Conservation (phyloP, 192 early-diverging fungal species). For the Umbelopsis sp. region DNA sequence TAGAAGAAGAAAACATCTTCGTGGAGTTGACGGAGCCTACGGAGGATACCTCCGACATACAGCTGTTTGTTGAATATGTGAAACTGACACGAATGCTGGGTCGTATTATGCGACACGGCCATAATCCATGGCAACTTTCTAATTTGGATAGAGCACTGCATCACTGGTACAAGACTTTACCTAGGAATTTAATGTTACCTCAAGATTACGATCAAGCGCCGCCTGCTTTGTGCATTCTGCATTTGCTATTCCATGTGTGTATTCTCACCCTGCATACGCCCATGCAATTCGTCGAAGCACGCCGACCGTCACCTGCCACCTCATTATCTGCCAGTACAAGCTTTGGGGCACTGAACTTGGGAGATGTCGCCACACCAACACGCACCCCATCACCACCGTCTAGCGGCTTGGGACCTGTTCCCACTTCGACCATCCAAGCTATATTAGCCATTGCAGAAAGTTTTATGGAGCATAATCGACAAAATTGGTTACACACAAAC, state of each 20-base stretch:
- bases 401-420: background rate
- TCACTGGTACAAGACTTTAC: background rate
- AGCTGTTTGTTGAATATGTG: constrained; percentile 14
- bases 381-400: constrained; percentile 17
- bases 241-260: constrained; percentile 6
- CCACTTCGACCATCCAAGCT: background rate
- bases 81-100: constrained; percentile 1
- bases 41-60: background rate
- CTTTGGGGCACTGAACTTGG: constrained; percentile 4
- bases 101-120: constrained; percentile 10
- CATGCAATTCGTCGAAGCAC: background rate
- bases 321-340: constrained; percentile 8
- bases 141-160: constrained; percentile 14
- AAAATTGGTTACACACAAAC: background rate
- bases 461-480: background rate
- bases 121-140: constrained; percentile 5
- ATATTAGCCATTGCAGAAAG: constrained; percentile 5
- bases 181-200: background rate
- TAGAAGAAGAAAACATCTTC: constrained; percentile 12
- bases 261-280: background rate
- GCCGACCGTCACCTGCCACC: background rate
- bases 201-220: background rate
- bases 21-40: background rate
- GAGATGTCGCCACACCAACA: background rate
- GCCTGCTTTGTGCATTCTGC: background rate